These are phyloP conservation scores for Bothriochloa decipiens DNA, from an alignment of 176 grass and related monocot genomes.

Conservation along the genomic window DNA sequence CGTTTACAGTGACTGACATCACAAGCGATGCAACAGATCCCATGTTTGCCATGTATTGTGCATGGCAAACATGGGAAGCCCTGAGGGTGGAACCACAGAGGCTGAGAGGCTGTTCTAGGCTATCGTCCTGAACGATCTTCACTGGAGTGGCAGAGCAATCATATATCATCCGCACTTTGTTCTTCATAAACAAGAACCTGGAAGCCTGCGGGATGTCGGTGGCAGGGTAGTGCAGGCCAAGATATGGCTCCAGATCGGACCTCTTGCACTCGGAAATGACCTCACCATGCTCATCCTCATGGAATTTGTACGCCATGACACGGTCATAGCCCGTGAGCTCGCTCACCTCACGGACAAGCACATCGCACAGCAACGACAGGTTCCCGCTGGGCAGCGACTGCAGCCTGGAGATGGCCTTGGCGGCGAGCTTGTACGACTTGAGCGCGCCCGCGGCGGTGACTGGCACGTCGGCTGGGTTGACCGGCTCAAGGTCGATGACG, in stretches of 20 bases:
- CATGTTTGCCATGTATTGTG: constrained; percentile 99
- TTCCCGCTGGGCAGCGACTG: constrained; percentile 88
- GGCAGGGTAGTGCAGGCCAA: constrained; percentile 94
- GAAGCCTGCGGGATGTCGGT: constrained; percentile 91
- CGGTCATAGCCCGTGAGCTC: constrained; percentile 90
- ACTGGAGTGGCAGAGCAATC: constrained; percentile 68
- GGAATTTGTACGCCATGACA: constrained; percentile 98
- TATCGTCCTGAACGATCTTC: constrained; percentile 79
- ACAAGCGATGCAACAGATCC: constrained; percentile 86
- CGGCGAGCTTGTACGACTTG: constrained; percentile 92
- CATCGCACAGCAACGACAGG: constrained; percentile 89
- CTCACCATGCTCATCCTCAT: constrained; percentile 94
- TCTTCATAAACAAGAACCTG: constrained; percentile 97
- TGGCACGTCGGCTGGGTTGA: constrained; percentile 79
- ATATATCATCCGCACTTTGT: constrained; percentile 93
- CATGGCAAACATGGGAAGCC: constrained; percentile 87
- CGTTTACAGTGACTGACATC: constrained; percentile 88
- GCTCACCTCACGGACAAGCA: constrained; percentile 83
- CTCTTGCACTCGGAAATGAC: constrained; percentile 92
- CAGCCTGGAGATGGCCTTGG: constrained; percentile 91
- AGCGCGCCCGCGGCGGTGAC: constrained; percentile 80
- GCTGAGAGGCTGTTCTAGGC: constrained; percentile 63
- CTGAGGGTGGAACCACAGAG: constrained; percentile 84
- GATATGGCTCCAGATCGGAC: constrained; percentile 84
- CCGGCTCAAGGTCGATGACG: constrained; percentile 88